Evolutionary conservation across 805 yeast species (phyloP).

Genomic region (Candida chauliodis): DNA sequence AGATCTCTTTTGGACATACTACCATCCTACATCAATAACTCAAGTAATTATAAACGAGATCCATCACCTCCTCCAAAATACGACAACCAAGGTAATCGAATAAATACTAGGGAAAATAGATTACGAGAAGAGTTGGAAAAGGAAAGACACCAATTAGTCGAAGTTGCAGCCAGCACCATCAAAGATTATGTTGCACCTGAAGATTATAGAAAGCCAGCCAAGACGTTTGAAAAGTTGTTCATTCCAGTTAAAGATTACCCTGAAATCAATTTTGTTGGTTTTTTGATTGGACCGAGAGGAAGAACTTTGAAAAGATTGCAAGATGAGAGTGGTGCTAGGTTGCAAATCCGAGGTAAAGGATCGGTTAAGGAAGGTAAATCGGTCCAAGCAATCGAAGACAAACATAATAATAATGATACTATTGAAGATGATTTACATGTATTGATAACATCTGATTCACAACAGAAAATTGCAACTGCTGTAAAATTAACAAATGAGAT

Average conservation of each 20-base stretch:
- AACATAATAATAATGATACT: conserved; percentile 10
- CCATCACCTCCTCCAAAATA: conserved; percentile 93
- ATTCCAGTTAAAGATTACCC: conserved; percentile 87
- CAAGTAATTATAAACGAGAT: conserved; percentile 47
- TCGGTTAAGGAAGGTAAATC: conserved; percentile 88
- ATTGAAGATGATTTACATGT: conserved; percentile 79
- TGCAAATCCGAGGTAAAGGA: conserved; percentile 92
- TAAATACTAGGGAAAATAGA: conserved; percentile 76
- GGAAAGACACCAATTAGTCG: conserved; percentile 79
- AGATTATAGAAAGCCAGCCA: conserved; percentile 67
- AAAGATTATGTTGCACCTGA: conserved; percentile 79
- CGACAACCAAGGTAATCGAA: conserved; percentile 77
- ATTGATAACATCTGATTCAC: conserved; percentile 76
- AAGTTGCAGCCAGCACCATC: conserved; percentile 63
- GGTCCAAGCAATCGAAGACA: conserved; percentile 43
- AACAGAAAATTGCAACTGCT: conserved; percentile 73
- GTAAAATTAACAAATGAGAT: conserved; percentile 69
- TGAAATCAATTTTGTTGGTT: conserved; percentile 88
- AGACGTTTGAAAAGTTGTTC: conserved; percentile 74
- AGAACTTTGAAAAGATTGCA: conserved; percentile 79
- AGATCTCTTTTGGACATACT: conserved; percentile 44
- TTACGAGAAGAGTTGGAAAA: conserved; percentile 60
- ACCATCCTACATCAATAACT: conserved; percentile 32
- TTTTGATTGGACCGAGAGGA: conserved; percentile 93
- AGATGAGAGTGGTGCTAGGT: conserved; percentile 79